phyloP scores from a whole-genome alignment of 2,329 filamentous ascomycete species.

The Colletotrichum orbiculare region DNA sequence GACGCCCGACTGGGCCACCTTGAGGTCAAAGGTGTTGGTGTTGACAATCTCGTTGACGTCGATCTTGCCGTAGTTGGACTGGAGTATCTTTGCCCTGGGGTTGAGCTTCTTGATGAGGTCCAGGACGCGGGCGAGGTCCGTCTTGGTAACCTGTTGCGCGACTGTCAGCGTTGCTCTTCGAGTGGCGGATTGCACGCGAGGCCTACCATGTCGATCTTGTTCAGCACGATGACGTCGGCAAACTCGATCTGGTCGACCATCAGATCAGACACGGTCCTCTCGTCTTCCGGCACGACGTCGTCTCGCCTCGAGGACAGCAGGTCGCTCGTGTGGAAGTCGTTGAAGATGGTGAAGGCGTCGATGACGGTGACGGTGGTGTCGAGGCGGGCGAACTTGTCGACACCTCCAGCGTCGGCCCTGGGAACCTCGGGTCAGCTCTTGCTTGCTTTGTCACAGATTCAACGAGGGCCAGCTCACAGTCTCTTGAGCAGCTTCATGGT shows the following conservation, averaged over 20 bases:
- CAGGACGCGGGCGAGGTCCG: slow-evolving; percentile 57
- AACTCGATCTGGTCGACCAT: slow-evolving; percentile 85
- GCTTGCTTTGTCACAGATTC: no score
- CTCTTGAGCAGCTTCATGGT: slow-evolving; percentile 50
- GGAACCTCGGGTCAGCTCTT: background rate
- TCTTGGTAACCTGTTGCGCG: slow-evolving; percentile 48
- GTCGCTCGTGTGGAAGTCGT: slow-evolving; percentile 78
- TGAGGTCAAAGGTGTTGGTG: slow-evolving; percentile 73
- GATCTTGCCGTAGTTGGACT: slow-evolving; percentile 68
- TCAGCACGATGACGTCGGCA: slow-evolving; percentile 77
- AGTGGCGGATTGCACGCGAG: background rate
- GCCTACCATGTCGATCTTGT: slow-evolving; percentile 73
- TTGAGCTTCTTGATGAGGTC: slow-evolving; percentile 71
- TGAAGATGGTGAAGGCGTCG: slow-evolving; percentile 77
- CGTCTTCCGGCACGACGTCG: slow-evolving; percentile 74
- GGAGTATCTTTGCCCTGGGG: slow-evolving; percentile 72
- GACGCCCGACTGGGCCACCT: slow-evolving; percentile 71
- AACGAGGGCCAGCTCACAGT: slow-evolving; percentile 45
- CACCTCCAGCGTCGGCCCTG: slow-evolving; percentile 67
- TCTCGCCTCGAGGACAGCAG: slow-evolving; percentile 72
- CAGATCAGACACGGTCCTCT: slow-evolving; percentile 78
- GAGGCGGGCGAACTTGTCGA: slow-evolving; percentile 73
- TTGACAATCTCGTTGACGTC: slow-evolving; percentile 73
- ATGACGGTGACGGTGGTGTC: slow-evolving; percentile 80
- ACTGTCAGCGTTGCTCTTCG: background rate